Conservation (phyloP, 371 early-diverging fungal species). For the Mucor circinelloides region DNA sequence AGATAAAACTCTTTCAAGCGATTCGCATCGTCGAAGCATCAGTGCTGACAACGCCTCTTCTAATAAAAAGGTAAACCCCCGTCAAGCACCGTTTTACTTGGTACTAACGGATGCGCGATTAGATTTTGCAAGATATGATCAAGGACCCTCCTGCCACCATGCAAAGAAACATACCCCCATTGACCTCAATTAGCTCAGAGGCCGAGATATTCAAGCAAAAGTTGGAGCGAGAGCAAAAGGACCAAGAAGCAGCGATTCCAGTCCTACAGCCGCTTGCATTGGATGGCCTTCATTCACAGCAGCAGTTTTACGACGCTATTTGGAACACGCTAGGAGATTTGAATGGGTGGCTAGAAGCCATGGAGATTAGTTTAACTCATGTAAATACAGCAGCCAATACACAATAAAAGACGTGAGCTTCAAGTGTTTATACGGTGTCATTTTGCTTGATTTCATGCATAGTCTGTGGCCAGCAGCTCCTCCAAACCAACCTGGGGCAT, state of each 20-base stretch:
- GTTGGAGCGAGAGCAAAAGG: conserved; percentile 7
- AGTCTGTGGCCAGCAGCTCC: no score
- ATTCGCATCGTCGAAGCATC: conserved; percentile 41
- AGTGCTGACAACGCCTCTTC: conserved; percentile 40
- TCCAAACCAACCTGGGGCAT: no score
- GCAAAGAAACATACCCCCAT: neutral
- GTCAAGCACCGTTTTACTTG: no score
- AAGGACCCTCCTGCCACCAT: neutral
- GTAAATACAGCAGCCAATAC: neutral
- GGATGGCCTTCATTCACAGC: conserved; percentile 27
- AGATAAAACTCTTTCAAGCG: neutral
- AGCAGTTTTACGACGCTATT: conserved; percentile 34
- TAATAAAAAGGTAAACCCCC: conserved; percentile 14
- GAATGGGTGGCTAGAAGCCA: conserved; percentile 34
- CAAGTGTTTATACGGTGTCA: no score
- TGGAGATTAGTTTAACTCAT: conserved; percentile 23
- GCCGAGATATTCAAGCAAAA: conserved; percentile 12
- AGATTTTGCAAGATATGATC: conserved; percentile 2
- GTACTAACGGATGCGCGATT: no score
- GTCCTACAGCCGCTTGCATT: conserved; percentile 22
- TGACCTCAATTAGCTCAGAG: conserved; percentile 8
- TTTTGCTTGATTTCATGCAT: no score
- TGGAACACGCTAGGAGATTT: conserved; percentile 30
- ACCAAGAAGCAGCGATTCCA: conserved; percentile 10
- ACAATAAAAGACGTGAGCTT: no score